phyloP scores from a whole-genome alignment of 2,329 filamentous ascomycete species.

The Aspergillus calidoustus region DNA sequence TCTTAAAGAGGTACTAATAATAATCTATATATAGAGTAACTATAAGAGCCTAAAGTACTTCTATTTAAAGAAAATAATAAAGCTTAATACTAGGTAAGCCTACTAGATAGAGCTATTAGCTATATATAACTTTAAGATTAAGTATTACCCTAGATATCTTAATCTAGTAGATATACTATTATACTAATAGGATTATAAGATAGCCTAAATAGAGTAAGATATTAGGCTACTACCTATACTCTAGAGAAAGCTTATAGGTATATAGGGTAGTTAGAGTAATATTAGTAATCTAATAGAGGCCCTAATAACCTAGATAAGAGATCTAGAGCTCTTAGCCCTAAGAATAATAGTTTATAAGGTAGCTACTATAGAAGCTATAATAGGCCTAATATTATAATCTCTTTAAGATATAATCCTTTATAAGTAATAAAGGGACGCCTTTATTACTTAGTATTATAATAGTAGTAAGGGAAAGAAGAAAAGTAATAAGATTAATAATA shows the following conservation, averaged over 20 bases:
- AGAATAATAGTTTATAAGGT: too few species aligned
- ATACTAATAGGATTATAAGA: neutral
- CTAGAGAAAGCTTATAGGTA: too few species aligned
- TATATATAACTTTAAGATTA: neutral
- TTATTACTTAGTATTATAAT: neutral
- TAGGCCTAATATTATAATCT: too few species aligned
- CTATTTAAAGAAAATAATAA: neutral
- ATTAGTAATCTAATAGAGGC: too few species aligned
- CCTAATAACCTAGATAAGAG: too few species aligned
- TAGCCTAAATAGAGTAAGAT: neutral
- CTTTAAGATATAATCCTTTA: too few species aligned
- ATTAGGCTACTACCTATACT: neutral
- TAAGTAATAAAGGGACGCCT: neutral
- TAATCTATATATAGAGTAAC: neutral
- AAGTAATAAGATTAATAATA: too few species aligned
- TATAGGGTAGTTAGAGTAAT: too few species aligned
- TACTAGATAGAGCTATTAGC: neutral
- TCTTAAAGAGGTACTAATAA: neutral
- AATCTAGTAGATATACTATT: constrained; percentile 2
- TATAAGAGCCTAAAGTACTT: constrained; percentile 2
- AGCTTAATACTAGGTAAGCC: neutral
- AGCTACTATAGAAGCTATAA: too few species aligned
- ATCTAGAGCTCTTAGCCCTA: too few species aligned
- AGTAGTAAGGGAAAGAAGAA: too few species aligned
- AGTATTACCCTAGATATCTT: neutral